Conservation (phyloP, 1,139 yeast genomes). For the Martiniozyma asiatica region DNA sequence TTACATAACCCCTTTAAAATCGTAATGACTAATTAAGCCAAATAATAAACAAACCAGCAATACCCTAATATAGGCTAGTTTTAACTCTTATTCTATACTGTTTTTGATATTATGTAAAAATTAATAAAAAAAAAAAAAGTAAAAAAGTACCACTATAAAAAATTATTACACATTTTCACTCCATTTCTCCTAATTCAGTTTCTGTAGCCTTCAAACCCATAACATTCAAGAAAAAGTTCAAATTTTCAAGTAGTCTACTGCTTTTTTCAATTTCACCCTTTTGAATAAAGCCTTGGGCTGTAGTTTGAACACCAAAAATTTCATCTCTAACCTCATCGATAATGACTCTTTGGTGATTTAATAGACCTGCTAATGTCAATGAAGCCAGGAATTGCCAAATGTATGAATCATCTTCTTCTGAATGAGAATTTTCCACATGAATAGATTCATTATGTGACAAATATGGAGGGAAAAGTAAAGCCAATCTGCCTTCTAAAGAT, state of each 20-base stretch:
- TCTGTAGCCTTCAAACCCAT: conserved; percentile 92
- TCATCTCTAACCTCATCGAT: conserved; percentile 93
- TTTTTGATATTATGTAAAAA: no score
- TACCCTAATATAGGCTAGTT: no score
- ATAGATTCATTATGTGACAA: conserved; percentile 23
- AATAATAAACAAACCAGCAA: no score
- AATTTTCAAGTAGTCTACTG: conserved; percentile 60
- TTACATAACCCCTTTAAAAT: no score
- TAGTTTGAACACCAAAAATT: conserved; percentile 78
- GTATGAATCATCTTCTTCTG: conserved; percentile 61
- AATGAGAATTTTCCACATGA: conserved; percentile 13
- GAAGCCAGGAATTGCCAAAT: conserved; percentile 94
- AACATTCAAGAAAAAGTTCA: conserved; percentile 87
- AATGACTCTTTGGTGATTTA: conserved; percentile 86
- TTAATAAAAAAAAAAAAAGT: neutral
- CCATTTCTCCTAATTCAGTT: conserved; percentile 41
- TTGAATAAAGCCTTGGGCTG: conserved; percentile 57
- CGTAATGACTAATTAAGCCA: no score
- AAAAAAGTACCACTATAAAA: no score
- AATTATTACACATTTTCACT: neutral
- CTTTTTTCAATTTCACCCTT: conserved; percentile 45
- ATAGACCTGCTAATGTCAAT: conserved; percentile 81
- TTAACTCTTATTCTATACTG: no score
- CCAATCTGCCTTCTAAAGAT: conserved; percentile 65
- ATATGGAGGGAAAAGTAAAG: conserved; percentile 73